phyloP scores from a whole-genome alignment of 805 yeast genomes.

The Wickerhamomyces hampshirensis region DNA sequence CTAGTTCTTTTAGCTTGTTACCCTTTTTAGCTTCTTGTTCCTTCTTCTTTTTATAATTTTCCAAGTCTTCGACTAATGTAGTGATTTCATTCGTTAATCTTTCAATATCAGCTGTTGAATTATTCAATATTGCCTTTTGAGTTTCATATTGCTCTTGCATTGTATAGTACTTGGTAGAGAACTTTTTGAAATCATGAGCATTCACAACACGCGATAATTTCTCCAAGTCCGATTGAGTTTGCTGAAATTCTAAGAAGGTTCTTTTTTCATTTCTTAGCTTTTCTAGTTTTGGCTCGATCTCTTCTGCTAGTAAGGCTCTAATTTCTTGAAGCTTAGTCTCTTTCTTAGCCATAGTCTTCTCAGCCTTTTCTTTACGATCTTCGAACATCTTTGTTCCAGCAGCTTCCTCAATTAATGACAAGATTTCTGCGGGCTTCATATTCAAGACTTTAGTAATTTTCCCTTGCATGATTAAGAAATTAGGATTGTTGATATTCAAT shows the following conservation, averaged over 20 bases:
- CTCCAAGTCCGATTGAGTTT: constrained; percentile 76
- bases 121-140: constrained; percentile 35
- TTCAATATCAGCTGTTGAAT: constrained; percentile 39
- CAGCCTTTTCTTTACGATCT: constrained; percentile 87
- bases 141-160: constrained; percentile 39
- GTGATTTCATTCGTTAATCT: constrained; percentile 50
- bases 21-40: constrained; percentile 59
- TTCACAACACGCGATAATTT: constrained; percentile 66
- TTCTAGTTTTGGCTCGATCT: constrained; percentile 88
- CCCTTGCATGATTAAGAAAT: constrained; percentile 97
- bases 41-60: constrained; percentile 44
- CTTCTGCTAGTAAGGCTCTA: constrained; percentile 67
- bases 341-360: constrained; percentile 86
- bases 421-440: constrained; percentile 89
- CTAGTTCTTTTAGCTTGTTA: constrained; percentile 54
- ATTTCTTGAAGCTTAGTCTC: constrained; percentile 82
- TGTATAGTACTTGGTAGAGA: constrained; percentile 36
- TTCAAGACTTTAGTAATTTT: constrained; percentile 94
- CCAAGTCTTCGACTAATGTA: constrained; percentile 57
- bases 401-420: constrained; percentile 93
- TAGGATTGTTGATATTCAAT: constrained; percentile 93
- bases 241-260: constrained; percentile 79
- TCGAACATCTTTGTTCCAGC: constrained; percentile 97
- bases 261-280: constrained; percentile 78
- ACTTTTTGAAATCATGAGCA: constrained; percentile 62